Evolutionary conservation across 345 rosid genomes (phyloP), one percentile per base, ranked within the genome.

Genomic region (Gossypium australe): DNA sequence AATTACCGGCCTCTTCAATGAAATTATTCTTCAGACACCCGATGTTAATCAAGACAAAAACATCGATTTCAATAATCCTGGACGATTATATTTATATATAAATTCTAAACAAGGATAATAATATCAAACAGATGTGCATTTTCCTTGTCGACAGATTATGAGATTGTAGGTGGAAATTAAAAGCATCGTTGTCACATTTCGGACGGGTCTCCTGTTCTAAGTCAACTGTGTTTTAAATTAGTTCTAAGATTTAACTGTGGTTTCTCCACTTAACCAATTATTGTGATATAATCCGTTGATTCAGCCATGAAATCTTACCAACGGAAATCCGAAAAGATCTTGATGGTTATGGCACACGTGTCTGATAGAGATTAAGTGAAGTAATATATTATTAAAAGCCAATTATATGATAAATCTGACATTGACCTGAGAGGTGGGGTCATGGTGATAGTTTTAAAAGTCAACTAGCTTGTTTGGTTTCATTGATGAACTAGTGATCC

Each of bases 401-500:
- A 34, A 5, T 34, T 34, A 34, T 34, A 34, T 34, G 41, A 34
- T 34, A 5, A 7, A 34, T 34, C 2, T 6, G 1, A 34, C 41
- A 34, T 1, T 34, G 41, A 34, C 7, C 41, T 34, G 38, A 34
- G 38, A 34, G 38, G 38, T 34, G 38, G 38, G 38, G 41, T 34
- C 41, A 5, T 4, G 41, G 41, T 34, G 41, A 34, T 34, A 5
- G 41, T 34, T 34, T 24, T 6, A 75, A 55, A 66, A 44, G 77
- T 55, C 65, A 75, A 56, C 47, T 17, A 63, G 67, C 57, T 17
- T 56, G 18, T 58, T 22, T 58, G 22, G 18, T n/a, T 71, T 34
- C 61, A 55, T 71, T 18, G 74, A 55, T 52, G 74, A 71, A 34
- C 7, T n/a, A 27, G 18, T 71, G 74, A 18, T 7, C 34, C 59